phyloP scores from a whole-genome alignment of 2,329 filamentous ascomycete genomes.

The Exophiala sideris region DNA sequence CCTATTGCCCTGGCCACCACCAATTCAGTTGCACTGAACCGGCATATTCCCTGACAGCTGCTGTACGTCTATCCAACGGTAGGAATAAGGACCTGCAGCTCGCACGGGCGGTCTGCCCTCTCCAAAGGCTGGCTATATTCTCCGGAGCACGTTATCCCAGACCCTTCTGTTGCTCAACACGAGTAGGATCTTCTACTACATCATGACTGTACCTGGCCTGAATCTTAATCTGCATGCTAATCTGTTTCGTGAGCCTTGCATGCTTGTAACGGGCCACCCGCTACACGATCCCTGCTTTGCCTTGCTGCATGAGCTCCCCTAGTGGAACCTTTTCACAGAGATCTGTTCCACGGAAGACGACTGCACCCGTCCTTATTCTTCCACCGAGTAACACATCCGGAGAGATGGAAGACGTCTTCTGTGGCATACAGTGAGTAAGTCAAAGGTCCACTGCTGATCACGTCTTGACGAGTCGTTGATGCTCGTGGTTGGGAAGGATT shows the following conservation, averaged over 20 bases:
- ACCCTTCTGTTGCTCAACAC: background rate
- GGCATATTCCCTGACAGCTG: no score
- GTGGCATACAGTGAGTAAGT: background rate
- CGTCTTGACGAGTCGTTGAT: slow-evolving; percentile 1
- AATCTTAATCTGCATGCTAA: slow-evolving; percentile 18
- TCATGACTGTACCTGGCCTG: slow-evolving; percentile 24
- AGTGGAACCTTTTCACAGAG: background rate
- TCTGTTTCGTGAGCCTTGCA: slow-evolving; percentile 3
- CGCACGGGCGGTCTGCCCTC: background rate
- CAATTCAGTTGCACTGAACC: no score
- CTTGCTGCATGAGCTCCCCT: background rate
- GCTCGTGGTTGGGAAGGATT: background rate
- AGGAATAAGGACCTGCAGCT: background rate
- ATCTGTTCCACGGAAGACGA: background rate
- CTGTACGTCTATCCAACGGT: background rate
- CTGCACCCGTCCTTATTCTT: background rate
- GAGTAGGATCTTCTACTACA: slow-evolving; percentile 10
- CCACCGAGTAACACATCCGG: background rate
- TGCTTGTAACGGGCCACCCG: background rate
- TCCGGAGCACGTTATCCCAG: background rate
- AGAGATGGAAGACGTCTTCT: slow-evolving; percentile 6
- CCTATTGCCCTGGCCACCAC: background rate
- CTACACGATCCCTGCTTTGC: background rate
- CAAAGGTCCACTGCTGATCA: background rate
- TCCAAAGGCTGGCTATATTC: background rate